Conservation (phyloP, 257 asterid genomes). For the Coffea canephora region DNA sequence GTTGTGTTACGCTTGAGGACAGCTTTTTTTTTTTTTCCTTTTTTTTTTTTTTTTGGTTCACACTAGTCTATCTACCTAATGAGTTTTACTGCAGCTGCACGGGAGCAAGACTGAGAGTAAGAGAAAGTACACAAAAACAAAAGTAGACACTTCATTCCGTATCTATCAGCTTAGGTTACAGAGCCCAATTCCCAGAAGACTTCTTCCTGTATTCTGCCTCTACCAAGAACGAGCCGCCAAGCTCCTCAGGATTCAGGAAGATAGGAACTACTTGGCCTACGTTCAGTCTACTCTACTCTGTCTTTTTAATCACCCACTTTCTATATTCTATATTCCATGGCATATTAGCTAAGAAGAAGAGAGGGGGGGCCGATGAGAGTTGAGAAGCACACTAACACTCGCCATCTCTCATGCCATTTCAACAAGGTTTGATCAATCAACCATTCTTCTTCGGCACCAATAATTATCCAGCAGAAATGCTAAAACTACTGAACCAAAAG, state of each 20-base stretch:
- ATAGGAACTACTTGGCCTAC: not conserved
- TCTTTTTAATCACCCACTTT: slow-evolving; percentile 10
- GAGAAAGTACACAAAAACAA: not conserved
- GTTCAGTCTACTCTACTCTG: not conserved
- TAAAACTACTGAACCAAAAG: slow-evolving; percentile 46
- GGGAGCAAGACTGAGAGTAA: not conserved
- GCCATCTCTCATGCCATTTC: slow-evolving; percentile 9
- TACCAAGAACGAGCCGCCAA: slow-evolving; percentile 12
- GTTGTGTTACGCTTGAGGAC: not conserved
- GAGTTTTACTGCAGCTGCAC: not conserved
- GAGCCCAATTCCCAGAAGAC: slow-evolving; percentile 25
- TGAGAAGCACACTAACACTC: not conserved
- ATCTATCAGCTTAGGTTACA: not conserved
- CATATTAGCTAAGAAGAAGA: not conserved
- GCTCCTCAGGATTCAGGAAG: slow-evolving; percentile 9
- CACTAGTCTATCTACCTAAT: not conserved
- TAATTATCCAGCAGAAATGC: slow-evolving; percentile 28
- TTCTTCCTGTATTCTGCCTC: slow-evolving; percentile 21
- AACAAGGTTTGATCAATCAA: not conserved
- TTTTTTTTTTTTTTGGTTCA: no score
- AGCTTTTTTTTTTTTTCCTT: no score
- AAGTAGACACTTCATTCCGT: not conserved
- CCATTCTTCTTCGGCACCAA: slow-evolving; percentile 1
- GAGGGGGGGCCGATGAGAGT: not conserved
- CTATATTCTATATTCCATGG: slow-evolving; percentile 15